Conservation (phyloP, 2,329 filamentous ascomycete genomes). For the Sporothrix schenckii region DNA sequence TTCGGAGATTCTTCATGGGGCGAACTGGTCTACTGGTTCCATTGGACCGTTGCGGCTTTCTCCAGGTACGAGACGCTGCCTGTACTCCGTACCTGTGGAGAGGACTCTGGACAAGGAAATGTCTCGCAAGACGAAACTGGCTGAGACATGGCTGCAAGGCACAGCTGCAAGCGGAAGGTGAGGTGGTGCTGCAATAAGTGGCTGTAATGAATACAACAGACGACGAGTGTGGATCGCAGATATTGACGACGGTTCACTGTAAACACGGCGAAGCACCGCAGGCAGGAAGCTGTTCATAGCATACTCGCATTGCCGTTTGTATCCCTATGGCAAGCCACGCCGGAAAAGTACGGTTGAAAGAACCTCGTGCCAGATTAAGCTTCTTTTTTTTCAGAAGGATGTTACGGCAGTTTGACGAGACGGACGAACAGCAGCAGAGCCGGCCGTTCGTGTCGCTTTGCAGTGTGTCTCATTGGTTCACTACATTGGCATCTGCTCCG, state of each 20-base stretch:
- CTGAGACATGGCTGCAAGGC: slow-evolving; percentile 7
- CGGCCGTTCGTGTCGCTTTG: slow-evolving; percentile 15
- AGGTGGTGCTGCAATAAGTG: not conserved
- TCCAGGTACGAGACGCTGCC: slow-evolving; percentile 10
- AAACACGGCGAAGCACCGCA: not conserved
- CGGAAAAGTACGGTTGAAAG: not conserved
- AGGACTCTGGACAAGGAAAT: not conserved
- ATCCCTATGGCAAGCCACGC: too few species aligned
- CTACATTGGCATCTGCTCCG: not conserved
- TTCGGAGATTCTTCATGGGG: not conserved
- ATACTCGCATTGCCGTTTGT: too few species aligned
- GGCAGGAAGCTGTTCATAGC: not conserved
- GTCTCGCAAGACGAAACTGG: slow-evolving; percentile 1
- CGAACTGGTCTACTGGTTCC: not conserved
- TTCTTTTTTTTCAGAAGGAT: not conserved
- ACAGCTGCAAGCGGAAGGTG: slow-evolving; percentile 11
- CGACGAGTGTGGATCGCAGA: not conserved
- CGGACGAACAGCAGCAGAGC: slow-evolving; percentile 13
- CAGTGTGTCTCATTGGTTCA: slow-evolving; percentile 13
- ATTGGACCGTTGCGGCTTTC: slow-evolving; percentile 4
- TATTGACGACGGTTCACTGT: too few species aligned
- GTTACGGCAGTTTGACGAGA: not conserved
- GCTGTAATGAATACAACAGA: not conserved
- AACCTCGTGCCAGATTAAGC: slow-evolving; percentile 3
- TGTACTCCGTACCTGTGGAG: not conserved